Base-by-base conservation (phyloP, 805 yeast species). In the Candida pseudoglaebosa region DNA sequence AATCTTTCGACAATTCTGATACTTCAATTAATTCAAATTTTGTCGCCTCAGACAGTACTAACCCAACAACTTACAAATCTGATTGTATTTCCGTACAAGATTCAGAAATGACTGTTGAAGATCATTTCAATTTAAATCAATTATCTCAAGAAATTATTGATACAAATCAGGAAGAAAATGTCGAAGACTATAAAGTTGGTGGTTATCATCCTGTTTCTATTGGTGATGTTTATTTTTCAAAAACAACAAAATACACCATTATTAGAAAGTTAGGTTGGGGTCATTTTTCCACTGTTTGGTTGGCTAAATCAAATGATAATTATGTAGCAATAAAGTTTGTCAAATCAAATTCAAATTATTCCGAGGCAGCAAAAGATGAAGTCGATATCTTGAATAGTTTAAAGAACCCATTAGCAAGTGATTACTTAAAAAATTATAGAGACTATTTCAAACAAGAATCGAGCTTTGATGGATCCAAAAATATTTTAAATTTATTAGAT, bases 271-370 rank as follows among this genome's bases (percentile, higher is more conserved):
- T 80, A 6, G 87, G 87, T 2, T 78, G 84, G 84, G 86, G 87
- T 24, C 84, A 80, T 50, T 80, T 80, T 48, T 75, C 82, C 28
- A 79, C 85, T 1, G 86, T 80, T n/a, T 80, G 85, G 85, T 56
- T 80, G 20, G 83, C 83, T 1, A 52, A 47, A 30, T 39, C 48
- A 10, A 28, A 46, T 26, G 61, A 62, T 13, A 52, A 64, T 20
- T 81, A 77, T 48, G 82, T 77, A 41, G 85, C 85, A 16, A 65
- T 80, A 47, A 80, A 80, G 50, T 73, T 80, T 44, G 83, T 80
- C 14, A 67, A 79, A 44, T 70, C 81, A 2, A 68, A 74, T 19
- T 56, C 63, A 24, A 70, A 67, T 52, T 80, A 77, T 55, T 61
- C 71, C 14, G 81, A 78, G 45, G 80, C 84, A n/a, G 85, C 85